Base-by-base conservation (phyloP, 129 eudicot genomes). In the Tagetes erecta region DNA sequence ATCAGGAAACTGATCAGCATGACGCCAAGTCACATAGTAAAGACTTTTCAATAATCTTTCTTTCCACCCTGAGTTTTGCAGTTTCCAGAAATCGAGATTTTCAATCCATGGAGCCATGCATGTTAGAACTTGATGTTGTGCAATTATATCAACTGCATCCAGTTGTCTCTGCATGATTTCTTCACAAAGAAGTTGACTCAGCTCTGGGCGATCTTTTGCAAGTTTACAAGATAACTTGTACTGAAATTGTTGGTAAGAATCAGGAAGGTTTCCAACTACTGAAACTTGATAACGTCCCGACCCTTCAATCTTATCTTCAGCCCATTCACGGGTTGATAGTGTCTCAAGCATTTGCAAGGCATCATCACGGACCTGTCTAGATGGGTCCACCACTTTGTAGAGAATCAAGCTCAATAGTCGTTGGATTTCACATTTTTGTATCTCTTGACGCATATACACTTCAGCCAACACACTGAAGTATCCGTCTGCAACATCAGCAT, bases 301-400 rank as follows among this genome's bases (percentile, higher is more conserved):
- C 38, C 88, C 80, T 51, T 92, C 96, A 2, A 74, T 53, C 42
- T 91, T 89, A 74, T 92, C 98, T 73, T 87, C 96, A 34, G 98
- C 91, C 98, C 98, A 92, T 72, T 84, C 93, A 64, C 98, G 98
- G 49, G 83, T 75, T 9, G 94, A 89, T 41, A 92, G 89, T 7
- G 95, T 92, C 85, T 92, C 97, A n/a, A 92, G 97, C 97, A 92
- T 92, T 67, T 87, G 97, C 72, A 92, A 84, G 55, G 97, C 97
- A 80, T 92, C 97, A 74, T 89, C 97, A 52, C 97, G 97, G 41
- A 92, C 89, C 78, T 87, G 94, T 73, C 91, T 82, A 12, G 94
- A 87, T 68, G 97, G 97, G 79, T 92, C 97, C 74, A 92, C 97
- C 78, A 92, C 97, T 69, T 92, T 92, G 84, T 92, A 92, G 3